phyloP scores from a whole-genome alignment of 371 early-diverging fungal genomes.

The Mortierella sp. region DNA sequence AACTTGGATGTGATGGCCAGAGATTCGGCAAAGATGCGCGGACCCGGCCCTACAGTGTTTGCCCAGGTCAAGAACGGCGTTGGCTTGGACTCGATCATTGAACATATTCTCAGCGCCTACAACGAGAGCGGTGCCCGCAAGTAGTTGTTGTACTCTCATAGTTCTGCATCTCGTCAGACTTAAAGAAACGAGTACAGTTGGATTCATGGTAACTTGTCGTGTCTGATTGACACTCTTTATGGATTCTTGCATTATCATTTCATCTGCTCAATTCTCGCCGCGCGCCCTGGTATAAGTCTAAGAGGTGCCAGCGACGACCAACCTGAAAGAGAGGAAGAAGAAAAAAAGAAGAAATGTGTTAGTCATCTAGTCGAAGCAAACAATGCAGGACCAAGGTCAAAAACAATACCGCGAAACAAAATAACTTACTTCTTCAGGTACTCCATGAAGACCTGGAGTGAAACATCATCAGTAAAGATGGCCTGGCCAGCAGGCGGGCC shows the following conservation, averaged over 20 bases:
- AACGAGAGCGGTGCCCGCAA: conserved; percentile 70
- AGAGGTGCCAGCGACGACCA: conserved; percentile 51
- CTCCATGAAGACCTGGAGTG: conserved; percentile 97
- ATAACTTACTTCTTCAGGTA: conserved; percentile 89
- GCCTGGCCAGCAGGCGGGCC: conserved; percentile 79
- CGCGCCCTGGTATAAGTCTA: conserved; percentile 28
- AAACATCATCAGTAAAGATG: conserved; percentile 98
- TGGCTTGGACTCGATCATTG: conserved; percentile 86
- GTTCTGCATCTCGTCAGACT: not conserved
- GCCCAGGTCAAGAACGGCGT: conserved; percentile 92
- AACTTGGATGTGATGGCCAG: conserved; percentile 92
- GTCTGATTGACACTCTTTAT: conserved; percentile 1
- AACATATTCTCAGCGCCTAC: conserved; percentile 85
- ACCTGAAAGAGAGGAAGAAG: conserved; percentile 21
- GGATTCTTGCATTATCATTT: conserved; percentile 9
- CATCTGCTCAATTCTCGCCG: not conserved
- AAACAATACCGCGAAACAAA: not conserved
- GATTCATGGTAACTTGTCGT: not conserved
- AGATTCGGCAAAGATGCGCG: conserved; percentile 92
- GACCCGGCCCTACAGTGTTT: conserved; percentile 84
- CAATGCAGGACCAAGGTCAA: not conserved
- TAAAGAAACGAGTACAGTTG: not conserved
- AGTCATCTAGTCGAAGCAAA: not conserved
- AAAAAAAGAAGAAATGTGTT: not conserved
- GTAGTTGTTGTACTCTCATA: not conserved